These are phyloP conservation scores for Trichoderma arundinaceum DNA, from an alignment of 2,329 filamentous ascomycete species.

Conservation along the genomic window DNA sequence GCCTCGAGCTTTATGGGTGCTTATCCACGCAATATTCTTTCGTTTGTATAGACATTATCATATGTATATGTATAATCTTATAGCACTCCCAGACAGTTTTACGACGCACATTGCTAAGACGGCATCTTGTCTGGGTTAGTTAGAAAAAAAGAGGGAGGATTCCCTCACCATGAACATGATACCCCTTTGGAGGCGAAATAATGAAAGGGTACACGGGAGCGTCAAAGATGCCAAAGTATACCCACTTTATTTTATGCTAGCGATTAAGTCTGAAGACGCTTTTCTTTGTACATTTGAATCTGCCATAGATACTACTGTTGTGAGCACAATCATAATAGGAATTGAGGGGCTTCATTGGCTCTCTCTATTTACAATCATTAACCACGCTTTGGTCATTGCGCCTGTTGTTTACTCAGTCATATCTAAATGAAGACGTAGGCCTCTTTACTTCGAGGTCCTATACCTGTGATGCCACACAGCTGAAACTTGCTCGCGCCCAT, in stretches of 20 bases:
- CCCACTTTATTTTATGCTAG: not conserved
- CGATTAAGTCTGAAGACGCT: not conserved
- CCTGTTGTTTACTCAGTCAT: conserved; percentile 2
- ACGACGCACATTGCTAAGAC: not conserved
- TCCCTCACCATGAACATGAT: not conserved
- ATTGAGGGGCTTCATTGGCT: conserved; percentile 20
- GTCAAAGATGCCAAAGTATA: not conserved
- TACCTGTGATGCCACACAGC: conserved; percentile 8
- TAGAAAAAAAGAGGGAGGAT: not conserved
- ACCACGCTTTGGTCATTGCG: conserved; percentile 26
- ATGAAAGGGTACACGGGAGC: not conserved
- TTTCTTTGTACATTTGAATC: not conserved
- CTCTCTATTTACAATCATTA: conserved; percentile 28
- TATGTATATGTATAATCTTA: conserved; percentile 8
- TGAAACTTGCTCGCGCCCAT: not conserved
- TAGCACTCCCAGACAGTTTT: conserved; percentile 12
- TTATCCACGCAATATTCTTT: conserved; percentile 17
- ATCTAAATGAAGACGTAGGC: conserved; percentile 16
- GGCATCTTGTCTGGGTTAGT: not conserved
- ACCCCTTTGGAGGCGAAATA: not conserved
- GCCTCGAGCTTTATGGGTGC: not conserved
- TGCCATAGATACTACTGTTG: not conserved
- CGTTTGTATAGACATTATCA: conserved; percentile 23
- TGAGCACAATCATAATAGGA: conserved; percentile 11
- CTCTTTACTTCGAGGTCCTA: not conserved